Conservation (phyloP, 2,329 filamentous ascomycete species). For the Pyrenophora graminea region DNA sequence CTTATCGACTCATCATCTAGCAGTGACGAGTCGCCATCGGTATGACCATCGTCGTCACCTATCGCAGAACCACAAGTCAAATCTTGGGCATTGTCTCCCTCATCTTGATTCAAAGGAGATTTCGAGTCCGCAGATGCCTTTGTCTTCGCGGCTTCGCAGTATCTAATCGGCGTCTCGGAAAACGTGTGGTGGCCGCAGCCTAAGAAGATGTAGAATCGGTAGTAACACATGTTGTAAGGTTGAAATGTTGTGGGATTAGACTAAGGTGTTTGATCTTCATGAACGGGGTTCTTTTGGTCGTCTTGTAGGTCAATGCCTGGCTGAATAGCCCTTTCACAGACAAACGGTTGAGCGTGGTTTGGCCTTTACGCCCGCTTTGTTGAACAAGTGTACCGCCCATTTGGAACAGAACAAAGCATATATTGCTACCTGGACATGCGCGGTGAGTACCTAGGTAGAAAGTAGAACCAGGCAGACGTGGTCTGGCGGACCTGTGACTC, state of each 20-base stretch:
- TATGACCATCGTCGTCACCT: background rate
- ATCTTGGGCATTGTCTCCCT: too few species aligned
- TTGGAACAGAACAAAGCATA: background rate
- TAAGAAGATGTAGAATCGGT: conserved; percentile 49
- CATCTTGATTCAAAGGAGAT: too few species aligned
- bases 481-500: background rate
- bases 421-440: background rate
- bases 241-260: background rate
- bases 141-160: conserved; percentile 34
- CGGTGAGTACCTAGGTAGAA: background rate
- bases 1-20: background rate
- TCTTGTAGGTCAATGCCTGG: background rate
- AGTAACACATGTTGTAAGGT: conserved; percentile 47
- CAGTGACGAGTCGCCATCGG: background rate
- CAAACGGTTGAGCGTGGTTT: background rate
- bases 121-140: background rate
- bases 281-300: background rate
- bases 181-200: conserved; percentile 50
- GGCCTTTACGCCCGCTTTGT: background rate
- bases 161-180: conserved; percentile 39
- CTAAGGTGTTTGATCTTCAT: background rate
- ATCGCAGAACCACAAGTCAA: too few species aligned
- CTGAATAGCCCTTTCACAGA: background rate
- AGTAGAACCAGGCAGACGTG: too few species aligned
- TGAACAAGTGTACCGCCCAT: background rate